These are phyloP conservation scores for Protea cynaroides DNA, from an alignment of 164 flowering plant genomes.

Conservation along the genomic window DNA sequence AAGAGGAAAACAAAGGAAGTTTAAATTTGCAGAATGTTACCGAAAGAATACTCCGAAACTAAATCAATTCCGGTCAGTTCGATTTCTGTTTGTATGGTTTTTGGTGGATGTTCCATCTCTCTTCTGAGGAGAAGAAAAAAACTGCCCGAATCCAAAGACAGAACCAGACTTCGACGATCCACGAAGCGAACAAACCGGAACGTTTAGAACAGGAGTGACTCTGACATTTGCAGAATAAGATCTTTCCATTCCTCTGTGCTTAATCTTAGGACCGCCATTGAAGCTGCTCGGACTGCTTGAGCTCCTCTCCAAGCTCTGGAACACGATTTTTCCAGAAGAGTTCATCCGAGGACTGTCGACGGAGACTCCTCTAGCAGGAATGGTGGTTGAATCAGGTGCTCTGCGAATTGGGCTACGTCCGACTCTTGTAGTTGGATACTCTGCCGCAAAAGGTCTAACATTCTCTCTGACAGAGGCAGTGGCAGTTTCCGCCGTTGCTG, in stretches of 20 bases:
- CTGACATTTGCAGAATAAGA: constrained; percentile 87
- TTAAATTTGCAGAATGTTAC: neutral
- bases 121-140: constrained; percentile 62
- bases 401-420: constrained; percentile 51
- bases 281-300: constrained; percentile 94
- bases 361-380: constrained; percentile 36
- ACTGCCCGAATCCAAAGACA: constrained; percentile 66
- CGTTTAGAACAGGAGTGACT: constrained; percentile 81
- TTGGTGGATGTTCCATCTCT: constrained; percentile 20
- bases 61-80: constrained; percentile 39
- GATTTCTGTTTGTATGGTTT: constrained; percentile 16
- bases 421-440: constrained; percentile 13
- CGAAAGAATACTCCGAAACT: neutral
- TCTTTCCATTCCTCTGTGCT: constrained; percentile 73
- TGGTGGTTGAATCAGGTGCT: constrained; percentile 21
- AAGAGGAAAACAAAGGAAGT: neutral
- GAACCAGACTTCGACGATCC: constrained; percentile 62
- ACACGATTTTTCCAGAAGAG: constrained; percentile 84
- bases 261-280: constrained; percentile 67
- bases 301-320: constrained; percentile 79
- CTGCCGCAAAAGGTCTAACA: constrained; percentile 4
- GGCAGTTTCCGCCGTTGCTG: constrained; percentile 1
- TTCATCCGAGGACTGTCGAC: constrained; percentile 90
- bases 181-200: constrained; percentile 73
- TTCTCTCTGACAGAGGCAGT: constrained; percentile 10